A percentile compares a stretch with the other conserved stretches of the same genome.
Evolutionary conservation across 495 filamentous ascomycete genomes (phyloP).

Genomic region (Penicillium crystallinum): DNA sequence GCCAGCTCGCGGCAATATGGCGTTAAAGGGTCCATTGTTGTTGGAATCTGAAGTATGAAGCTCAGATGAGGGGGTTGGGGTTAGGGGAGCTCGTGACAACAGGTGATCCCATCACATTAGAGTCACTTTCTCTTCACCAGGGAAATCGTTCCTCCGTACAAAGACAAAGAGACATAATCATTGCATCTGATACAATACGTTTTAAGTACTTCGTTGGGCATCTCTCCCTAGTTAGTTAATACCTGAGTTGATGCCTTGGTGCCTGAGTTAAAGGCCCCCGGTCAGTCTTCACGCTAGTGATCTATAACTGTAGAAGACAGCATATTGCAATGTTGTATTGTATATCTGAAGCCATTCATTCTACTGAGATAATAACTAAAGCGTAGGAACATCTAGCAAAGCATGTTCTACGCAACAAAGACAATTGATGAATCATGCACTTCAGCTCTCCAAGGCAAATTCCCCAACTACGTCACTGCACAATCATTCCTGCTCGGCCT

Average conservation of each 20-base stretch:
- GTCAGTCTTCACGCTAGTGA: background rate
- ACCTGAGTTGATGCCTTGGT: background rate
- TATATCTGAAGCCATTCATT: background rate
- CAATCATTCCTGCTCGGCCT: slow-evolving; percentile 30
- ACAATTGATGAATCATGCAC: slow-evolving; percentile 17
- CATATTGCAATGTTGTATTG: background rate
- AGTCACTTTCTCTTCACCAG: background rate
- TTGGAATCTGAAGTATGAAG: slow-evolving; percentile 16
- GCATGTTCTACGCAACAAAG: background rate
- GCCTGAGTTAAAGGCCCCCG: background rate
- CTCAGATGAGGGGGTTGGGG: slow-evolving; percentile 6
- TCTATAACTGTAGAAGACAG: background rate
- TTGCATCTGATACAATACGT: background rate
- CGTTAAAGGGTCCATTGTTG: slow-evolving; percentile 24
- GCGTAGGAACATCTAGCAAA: background rate
- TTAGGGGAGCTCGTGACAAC: background rate
- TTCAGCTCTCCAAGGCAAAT: slow-evolving; percentile 17
- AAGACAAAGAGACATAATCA: background rate
- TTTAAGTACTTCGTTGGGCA: background rate
- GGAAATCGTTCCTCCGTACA: background rate
- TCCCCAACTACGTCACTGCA: slow-evolving; percentile 40
- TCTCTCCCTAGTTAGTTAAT: background rate
- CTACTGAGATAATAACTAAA: background rate
- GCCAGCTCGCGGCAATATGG: slow-evolving; percentile 37
- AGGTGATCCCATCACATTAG: background rate